These are phyloP conservation scores for Gynostemma pentaphyllum DNA, from an alignment of 306 rosid species.

Conservation along the genomic window DNA sequence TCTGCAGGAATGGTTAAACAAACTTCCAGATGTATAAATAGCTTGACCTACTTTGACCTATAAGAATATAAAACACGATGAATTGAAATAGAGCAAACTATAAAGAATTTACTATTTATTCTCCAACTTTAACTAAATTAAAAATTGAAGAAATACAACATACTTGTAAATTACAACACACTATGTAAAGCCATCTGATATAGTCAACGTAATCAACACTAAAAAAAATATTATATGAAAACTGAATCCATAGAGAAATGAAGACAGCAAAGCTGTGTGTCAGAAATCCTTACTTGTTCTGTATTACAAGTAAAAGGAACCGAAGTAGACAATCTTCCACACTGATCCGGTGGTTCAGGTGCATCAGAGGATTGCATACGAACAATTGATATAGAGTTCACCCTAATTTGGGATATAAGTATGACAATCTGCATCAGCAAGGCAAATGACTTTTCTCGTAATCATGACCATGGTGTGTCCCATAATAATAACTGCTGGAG, in stretches of 20 bases:
- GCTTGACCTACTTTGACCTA: conserved; percentile 84
- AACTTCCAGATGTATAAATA: conserved; percentile 66
- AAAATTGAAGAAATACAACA: no score
- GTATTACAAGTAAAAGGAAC: conserved; percentile 44
- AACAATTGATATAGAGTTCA: conserved; percentile 74
- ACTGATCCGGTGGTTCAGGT: conserved; percentile 24
- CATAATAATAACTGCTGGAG: background rate
- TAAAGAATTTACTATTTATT: background rate
- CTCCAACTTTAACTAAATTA: no score
- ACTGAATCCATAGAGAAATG: background rate
- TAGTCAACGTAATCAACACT: background rate
- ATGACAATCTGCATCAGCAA: conserved; percentile 50
- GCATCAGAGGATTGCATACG: conserved; percentile 55
- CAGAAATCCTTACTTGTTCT: conserved; percentile 58
- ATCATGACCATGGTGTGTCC: background rate
- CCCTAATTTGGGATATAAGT: conserved; percentile 70
- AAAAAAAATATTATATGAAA: background rate
- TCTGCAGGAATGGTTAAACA: conserved; percentile 82
- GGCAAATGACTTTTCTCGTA: conserved; percentile 16
- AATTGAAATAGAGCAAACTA: conserved; percentile 7
- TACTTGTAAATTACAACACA: background rate
- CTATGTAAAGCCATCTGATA: conserved; percentile 9
- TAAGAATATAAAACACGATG: conserved; percentile 19
- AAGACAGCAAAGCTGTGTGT: background rate
- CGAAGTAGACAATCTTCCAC: conserved; percentile 22